Base-by-base conservation (phyloP, 495 filamentous ascomycete genomes). In the Neurospora sp. region DNA sequence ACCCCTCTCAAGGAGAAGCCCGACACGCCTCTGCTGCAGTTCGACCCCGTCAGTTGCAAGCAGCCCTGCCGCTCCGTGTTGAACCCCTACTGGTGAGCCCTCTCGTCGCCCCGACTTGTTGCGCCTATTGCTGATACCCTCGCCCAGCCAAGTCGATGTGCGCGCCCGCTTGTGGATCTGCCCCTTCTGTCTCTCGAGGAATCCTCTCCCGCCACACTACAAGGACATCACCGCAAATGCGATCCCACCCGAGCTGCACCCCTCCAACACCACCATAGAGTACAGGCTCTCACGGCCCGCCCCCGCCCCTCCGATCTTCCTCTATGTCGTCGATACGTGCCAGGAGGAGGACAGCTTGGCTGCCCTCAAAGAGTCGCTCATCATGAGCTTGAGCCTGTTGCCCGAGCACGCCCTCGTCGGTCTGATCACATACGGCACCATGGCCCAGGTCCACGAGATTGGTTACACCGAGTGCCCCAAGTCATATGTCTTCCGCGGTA, bases 371-470 rank as follows among this genome's bases (percentile, higher is more conserved):
- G 95, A 97, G 82, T 96, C 95, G 15, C 87, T 99, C 79, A 91
- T 99, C 75, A 94, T 97, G 93, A 98, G 96, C 84, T 88, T 99
- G 82, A 96, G 93, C 79, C 86, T 99, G 70, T 87, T 99, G 69
- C 96, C 96, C 39, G 92, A 94, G 70, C 91, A 97, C 85, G 94
- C 96, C 31, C 86, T 99, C 71, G 96, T 99, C 74, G 96, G 96
- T 38, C 84, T 99, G 75, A 92, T 99, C 77, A 98, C 96, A 42
- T 99, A 89, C 79, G 96, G 96, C 62, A 98, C 96, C 66, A 99
- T 98, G 95, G 94, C 94, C 45, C 94, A 98, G 89, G 93, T 99
- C 34, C 96, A 99, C 79, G 96, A 99, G 84, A 91, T 99, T 78
- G 96, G 96, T 72, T 99, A 99, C 81, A 94, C 92, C 40, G 96